A percentile compares a stretch with the other conserved stretches of the same genome.
Conservation (phyloP, 2,329 filamentous ascomycete genomes). For the Botrytis porri region DNA sequence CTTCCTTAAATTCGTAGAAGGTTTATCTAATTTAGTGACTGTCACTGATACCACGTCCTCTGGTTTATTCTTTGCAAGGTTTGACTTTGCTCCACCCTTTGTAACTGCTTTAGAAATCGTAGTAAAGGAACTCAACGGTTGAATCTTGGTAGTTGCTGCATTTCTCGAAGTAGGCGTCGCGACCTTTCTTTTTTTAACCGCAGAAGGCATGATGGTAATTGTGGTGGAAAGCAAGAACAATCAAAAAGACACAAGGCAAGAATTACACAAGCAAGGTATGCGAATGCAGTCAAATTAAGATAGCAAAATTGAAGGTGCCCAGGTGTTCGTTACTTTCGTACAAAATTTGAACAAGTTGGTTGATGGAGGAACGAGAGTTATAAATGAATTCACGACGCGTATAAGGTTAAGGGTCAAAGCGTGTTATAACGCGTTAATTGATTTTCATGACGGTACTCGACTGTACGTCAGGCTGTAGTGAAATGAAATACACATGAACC, state of each 20-base stretch:
- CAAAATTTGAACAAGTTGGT: constrained; percentile 9
- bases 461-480: too few species aligned
- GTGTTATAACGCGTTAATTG: constrained; percentile 35
- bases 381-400: constrained; percentile 25
- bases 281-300: neutral
- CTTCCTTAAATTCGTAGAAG: constrained; percentile 38
- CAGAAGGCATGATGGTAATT: constrained; percentile 35
- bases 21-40: constrained; percentile 37
- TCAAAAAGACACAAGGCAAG: constrained; percentile 9
- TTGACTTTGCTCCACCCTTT: constrained; percentile 34
- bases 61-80: constrained; percentile 37
- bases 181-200: constrained; percentile 36
- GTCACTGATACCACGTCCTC: constrained; percentile 38
- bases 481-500: neutral
- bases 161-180: constrained; percentile 23
- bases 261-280: neutral
- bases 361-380: constrained; percentile 17
- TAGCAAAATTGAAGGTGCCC: constrained; percentile 24
- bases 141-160: constrained; percentile 21
- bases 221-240: constrained; percentile 22
- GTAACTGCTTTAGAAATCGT: constrained; percentile 44
- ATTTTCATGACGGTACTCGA: constrained; percentile 18
- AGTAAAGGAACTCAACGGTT: constrained; percentile 44
- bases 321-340: constrained; percentile 16
- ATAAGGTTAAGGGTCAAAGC: constrained; percentile 20